Evolutionary conservation across 1,139 yeast species (phyloP).

Genomic region (Candida tropicalis): DNA sequence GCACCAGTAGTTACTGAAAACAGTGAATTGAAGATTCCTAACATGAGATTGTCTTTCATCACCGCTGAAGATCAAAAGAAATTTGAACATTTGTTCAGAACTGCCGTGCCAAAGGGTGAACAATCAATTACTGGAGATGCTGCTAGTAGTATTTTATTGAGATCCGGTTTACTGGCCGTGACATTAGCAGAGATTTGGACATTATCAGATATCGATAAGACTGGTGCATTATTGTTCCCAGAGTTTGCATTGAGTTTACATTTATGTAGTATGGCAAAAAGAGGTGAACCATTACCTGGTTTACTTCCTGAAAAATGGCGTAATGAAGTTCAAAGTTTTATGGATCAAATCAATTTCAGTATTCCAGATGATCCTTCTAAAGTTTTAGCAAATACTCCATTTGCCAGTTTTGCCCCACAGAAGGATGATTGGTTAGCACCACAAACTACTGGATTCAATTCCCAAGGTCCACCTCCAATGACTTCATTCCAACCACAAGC

Average conservation of each 20-base stretch:
- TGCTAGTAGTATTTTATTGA: conserved; percentile 77
- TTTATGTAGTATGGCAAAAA: conserved; percentile 75
- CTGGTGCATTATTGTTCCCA: conserved; percentile 86
- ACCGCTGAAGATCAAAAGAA: conserved; percentile 83
- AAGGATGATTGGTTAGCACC: conserved; percentile 26
- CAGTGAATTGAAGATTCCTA: conserved; percentile 55
- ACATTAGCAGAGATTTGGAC: conserved; percentile 90
- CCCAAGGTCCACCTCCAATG: conserved; percentile 14
- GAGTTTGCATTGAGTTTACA: conserved; percentile 94
- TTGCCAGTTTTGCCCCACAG: conserved; percentile 33
- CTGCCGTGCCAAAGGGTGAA: conserved; percentile 77
- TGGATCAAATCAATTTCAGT: conserved; percentile 82
- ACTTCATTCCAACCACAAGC: conserved; percentile 23
- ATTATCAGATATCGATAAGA: conserved; percentile 80
- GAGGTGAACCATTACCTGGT: conserved; percentile 77
- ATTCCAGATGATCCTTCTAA: conserved; percentile 62
- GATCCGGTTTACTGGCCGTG: conserved; percentile 77
- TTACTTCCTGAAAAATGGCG: conserved; percentile 69
- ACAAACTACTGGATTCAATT: conserved; percentile 19
- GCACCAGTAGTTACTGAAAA: conserved; percentile 35
- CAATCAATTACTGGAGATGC: conserved; percentile 75
- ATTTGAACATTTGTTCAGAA: conserved; percentile 79
- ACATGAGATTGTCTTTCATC: conserved; percentile 77
- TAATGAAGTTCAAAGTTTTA: conserved; percentile 85
- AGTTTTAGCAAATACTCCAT: conserved; percentile 50